phyloP scores from a whole-genome alignment of 2,329 filamentous ascomycete genomes.

The Phaeosphaeriaceae sp. region DNA sequence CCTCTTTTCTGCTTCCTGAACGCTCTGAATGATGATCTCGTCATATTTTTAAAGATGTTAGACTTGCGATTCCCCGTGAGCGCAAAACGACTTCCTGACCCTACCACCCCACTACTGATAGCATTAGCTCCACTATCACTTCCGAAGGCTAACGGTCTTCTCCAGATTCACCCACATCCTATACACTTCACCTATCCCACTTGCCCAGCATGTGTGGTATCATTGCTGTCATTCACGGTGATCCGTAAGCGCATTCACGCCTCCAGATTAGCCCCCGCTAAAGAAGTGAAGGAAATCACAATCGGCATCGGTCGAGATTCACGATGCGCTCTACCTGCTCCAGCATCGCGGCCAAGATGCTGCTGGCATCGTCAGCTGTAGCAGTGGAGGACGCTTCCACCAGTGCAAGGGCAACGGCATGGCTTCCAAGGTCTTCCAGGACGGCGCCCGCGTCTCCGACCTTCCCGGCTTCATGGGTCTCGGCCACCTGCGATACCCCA shows the following conservation, averaged over 20 bases:
- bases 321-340: slow-evolving; percentile 51
- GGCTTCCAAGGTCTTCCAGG: slow-evolving; percentile 83
- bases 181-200: slow-evolving; percentile 6
- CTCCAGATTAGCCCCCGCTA: slow-evolving; percentile 16
- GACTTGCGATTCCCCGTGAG: slow-evolving; percentile 50
- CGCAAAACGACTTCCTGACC: slow-evolving; percentile 48
- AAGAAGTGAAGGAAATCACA: slow-evolving; percentile 36
- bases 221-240: slow-evolving; percentile 58
- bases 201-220: slow-evolving; percentile 59
- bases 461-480: slow-evolving; percentile 88
- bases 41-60: slow-evolving; percentile 50
- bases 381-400: slow-evolving; percentile 78
- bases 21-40: slow-evolving; percentile 42
- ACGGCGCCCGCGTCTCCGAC: slow-evolving; percentile 76
- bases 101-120: slow-evolving; percentile 24
- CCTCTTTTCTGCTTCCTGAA: not conserved
- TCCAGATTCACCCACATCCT: slow-evolving; percentile 17
- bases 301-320: slow-evolving; percentile 53
- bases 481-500: slow-evolving; percentile 87
- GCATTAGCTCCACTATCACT: slow-evolving; percentile 19
- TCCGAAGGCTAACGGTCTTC: slow-evolving; percentile 30
- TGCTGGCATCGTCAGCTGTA: slow-evolving; percentile 80
- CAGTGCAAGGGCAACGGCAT: slow-evolving; percentile 92
- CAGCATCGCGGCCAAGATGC: slow-evolving; percentile 83
- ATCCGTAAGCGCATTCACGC: slow-evolving; percentile 40